Evolutionary conservation across 1,139 yeast genomes (phyloP), one percentile per base, ranked within the genome.

Genomic region (Yamadazyma blattariae): DNA sequence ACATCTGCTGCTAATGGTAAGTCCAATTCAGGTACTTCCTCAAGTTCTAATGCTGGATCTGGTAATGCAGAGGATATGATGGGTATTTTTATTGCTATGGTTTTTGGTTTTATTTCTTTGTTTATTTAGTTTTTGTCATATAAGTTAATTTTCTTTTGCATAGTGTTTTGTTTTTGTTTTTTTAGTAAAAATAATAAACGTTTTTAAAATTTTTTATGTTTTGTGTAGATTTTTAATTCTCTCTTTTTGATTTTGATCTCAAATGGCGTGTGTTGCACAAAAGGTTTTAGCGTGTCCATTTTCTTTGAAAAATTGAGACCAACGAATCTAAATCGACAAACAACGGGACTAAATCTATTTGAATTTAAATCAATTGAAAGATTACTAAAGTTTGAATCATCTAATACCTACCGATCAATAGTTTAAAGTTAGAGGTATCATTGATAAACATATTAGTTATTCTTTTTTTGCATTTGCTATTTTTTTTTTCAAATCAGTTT

Each of bases 31-130:
- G 38, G 7, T n/a, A 25, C 34, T 14, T 29, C 38, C n/a, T 15
- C 34, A 15, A 22, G 32, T n/a, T 13, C 5, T 2, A 41, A 39
- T 8, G 9, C n/a, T 12, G n/a, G n/a, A n/a, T n/a, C n/a, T n/a
- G 22, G 13, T 19, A 8, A 12, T 12, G 29, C 25, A 9, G 35
- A 35, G 14, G 52, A 51, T 7, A 30, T 41, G 20, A 29, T 41
- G 33, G 52, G 57, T n/a, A 18, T 54, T 3, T 26, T 51, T 5
- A 46, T 44, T 17, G 50, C 61, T 3, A 36, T 56, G 25, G 45
- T 41, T 12, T 34, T 51, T 25, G 64, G 63, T 7, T 33, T 54
- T 19, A 33, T 54, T 22, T 17, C 23, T 11, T 23, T 24, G 4
- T 12, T 30, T 14, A 23, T 23, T 23, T 23, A 23, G 13, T 6